phyloP scores from a whole-genome alignment of 371 early-diverging fungal species.

The Syncephalis fuscata region DNA sequence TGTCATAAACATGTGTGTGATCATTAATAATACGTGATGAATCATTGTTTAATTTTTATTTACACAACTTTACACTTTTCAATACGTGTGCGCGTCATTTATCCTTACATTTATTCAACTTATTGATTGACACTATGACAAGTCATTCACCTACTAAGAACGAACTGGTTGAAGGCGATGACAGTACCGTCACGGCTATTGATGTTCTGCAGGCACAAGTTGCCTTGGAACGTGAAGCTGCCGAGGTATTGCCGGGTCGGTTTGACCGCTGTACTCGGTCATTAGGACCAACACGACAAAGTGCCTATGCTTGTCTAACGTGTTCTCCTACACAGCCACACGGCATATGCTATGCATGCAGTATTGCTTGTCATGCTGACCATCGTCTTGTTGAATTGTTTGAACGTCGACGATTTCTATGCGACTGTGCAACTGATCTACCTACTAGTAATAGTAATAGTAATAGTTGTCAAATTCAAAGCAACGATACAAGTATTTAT shows the following conservation, averaged over 20 bases:
- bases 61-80: too few relatives aligned
- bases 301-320: slow-evolving; percentile 54
- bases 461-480: slow-evolving; percentile 16
- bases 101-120: too few relatives aligned
- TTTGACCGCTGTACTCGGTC: slow-evolving; percentile 56
- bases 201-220: slow-evolving; percentile 34
- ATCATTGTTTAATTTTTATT: too few relatives aligned
- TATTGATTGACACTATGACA: too few relatives aligned
- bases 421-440: slow-evolving; percentile 63
- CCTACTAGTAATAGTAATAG: slow-evolving; percentile 13
- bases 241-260: slow-evolving; percentile 37
- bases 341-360: slow-evolving; percentile 67
- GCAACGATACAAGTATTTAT: neutral
- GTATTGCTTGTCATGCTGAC: slow-evolving; percentile 60
- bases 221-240: slow-evolving; percentile 28
- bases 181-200: slow-evolving; percentile 23
- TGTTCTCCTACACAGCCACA: slow-evolving; percentile 24
- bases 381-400: slow-evolving; percentile 72
- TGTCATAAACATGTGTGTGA: too few relatives aligned
- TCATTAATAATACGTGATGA: too few relatives aligned
- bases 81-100: too few relatives aligned
- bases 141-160: too few relatives aligned
- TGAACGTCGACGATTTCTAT: slow-evolving; percentile 62
- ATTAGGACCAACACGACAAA: slow-evolving; percentile 46
- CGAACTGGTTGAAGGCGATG: neutral